These are phyloP conservation scores for Tephrocybe sp. DNA, from an alignment of 768 basidiomycete genomes.

Conservation along the genomic window DNA sequence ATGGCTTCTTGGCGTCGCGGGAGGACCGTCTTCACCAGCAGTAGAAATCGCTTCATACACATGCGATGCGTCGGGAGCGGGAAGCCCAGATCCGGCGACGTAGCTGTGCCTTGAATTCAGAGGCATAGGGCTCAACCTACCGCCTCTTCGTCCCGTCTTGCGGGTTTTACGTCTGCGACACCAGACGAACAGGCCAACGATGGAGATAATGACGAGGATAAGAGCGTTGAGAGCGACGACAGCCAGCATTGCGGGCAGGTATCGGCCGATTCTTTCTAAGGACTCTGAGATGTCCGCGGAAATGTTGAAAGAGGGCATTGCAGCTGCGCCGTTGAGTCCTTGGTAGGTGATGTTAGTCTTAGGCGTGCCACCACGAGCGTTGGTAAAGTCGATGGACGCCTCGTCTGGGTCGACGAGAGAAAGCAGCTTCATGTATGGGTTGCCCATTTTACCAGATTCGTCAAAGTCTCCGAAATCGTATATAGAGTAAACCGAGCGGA, in stretches of 20 bases:
- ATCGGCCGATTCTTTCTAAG: constrained; percentile 61
- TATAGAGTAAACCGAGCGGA: constrained; percentile 79
- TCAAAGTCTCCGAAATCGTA: constrained; percentile 87
- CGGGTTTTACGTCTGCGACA: constrained; percentile 46
- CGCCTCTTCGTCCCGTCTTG: constrained; percentile 26
- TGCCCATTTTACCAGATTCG: constrained; percentile 59
- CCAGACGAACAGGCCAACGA: constrained; percentile 53
- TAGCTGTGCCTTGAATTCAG: constrained; percentile 47
- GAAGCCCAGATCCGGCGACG: constrained; percentile 28
- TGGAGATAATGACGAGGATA: constrained; percentile 56
- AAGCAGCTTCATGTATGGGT: constrained; percentile 78
- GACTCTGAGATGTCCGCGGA: constrained; percentile 58
- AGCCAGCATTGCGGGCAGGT: constrained; percentile 73
- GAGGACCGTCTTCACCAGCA: constrained; percentile 2
- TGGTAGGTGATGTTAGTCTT: constrained; percentile 70
- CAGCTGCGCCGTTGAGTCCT: constrained; percentile 42
- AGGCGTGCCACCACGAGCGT: constrained; percentile 62
- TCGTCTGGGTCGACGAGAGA: constrained; percentile 66
- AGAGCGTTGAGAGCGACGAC: constrained; percentile 79
- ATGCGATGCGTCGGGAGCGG: constrained; percentile 30
- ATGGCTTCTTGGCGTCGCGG: not conserved
- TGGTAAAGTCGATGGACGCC: constrained; percentile 72
- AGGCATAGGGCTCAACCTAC: constrained; percentile 60
- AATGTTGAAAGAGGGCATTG: constrained; percentile 48
- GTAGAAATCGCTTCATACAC: constrained; percentile 68